Evolutionary conservation across 163 green algal genomes (phyloP), one percentile per base, ranked within the genome.

Genomic region (Chlamydomonas reinhardtii): DNA sequence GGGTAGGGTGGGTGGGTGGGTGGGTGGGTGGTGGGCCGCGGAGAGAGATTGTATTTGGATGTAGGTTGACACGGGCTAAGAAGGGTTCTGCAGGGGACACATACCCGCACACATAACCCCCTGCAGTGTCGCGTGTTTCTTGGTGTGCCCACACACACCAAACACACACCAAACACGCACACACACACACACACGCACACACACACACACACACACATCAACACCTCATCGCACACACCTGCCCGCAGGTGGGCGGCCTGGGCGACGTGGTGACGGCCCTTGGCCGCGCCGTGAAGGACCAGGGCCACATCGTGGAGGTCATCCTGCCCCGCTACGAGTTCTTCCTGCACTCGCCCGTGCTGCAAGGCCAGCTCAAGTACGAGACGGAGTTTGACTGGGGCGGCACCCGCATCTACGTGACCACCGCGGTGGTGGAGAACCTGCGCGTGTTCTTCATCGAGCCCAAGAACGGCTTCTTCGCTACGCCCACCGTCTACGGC

Each of bases 221-320:
- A 16, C 11, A 54, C 6, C 43, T 54, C 43, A 54, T 11, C 43
- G 1, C 48, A 14, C 48, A 56, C 34, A 34, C 32, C 32, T 37
- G 16, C 6, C 29, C 37, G 16, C 81, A 96, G 94, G 97, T 99
- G 54, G 98, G 98, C 39, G 98, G 98, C 68, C 95, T 99, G 88
- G 98, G 96, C 11, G 98, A 99, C 90, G 98, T 99, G 25, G 97
- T 99, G 54, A 99, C 97, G 6, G 94, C 94, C 14, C 91, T 99
- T 84, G 96, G 93, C 2, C 90, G 98, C 15, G 98, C 98, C 14
- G 96, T 99, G 34, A 92, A 97, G 86, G 98, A 99, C 76, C 92
- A 97, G 83, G 97, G 97, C 4, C 96, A 99, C 90, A 65, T 95
- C 20, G 96, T 99, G 59, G 95, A 99, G 92, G 92, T 98, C 52